Evolutionary conservation across 495 filamentous ascomycete species (phyloP).

Genomic region (Penicillium cinerascens): DNA sequence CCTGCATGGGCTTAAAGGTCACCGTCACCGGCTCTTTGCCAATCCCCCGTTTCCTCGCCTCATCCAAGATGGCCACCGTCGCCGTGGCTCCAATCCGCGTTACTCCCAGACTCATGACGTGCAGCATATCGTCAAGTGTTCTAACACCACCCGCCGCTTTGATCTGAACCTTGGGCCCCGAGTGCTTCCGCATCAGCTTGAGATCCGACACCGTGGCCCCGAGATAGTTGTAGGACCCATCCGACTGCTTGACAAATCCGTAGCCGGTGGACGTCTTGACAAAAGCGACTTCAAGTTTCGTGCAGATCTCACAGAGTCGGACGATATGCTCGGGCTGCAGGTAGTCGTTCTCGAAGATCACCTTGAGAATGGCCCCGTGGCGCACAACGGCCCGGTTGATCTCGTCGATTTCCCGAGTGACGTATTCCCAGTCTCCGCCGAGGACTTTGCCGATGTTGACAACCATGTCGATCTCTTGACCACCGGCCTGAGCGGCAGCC

Average conservation of each 20-base stretch:
- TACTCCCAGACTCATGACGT: slow-evolving; percentile 35
- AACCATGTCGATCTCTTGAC: slow-evolving; percentile 57
- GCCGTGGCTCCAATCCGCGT: slow-evolving; percentile 53
- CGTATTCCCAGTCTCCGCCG: slow-evolving; percentile 53
- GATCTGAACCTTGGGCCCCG: slow-evolving; percentile 43
- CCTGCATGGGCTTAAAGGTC: slow-evolving; percentile 26
- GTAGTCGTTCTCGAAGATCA: slow-evolving; percentile 59
- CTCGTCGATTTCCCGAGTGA: slow-evolving; percentile 43
- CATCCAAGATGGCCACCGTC: slow-evolving; percentile 51
- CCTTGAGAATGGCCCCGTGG: slow-evolving; percentile 48
- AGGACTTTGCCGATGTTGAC: slow-evolving; percentile 56
- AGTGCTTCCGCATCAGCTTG: slow-evolving; percentile 50
- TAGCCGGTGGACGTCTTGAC: slow-evolving; percentile 58
- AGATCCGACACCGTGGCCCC: slow-evolving; percentile 49
- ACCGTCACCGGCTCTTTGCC: slow-evolving; percentile 27
- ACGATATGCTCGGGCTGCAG: slow-evolving; percentile 43
- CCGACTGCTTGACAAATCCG: slow-evolving; percentile 52
- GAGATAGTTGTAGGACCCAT: slow-evolving; percentile 47
- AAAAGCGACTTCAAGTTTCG: slow-evolving; percentile 44
- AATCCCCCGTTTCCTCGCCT: slow-evolving; percentile 50
- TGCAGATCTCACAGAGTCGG: slow-evolving; percentile 50
- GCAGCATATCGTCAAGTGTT: slow-evolving; percentile 30
- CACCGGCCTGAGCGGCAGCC: slow-evolving; percentile 45
- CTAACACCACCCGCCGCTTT: slow-evolving; percentile 56
- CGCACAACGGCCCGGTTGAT: slow-evolving; percentile 45